Base-by-base conservation (phyloP, 2,329 filamentous ascomycete genomes). In the Cladobotryum protrusum region DNA sequence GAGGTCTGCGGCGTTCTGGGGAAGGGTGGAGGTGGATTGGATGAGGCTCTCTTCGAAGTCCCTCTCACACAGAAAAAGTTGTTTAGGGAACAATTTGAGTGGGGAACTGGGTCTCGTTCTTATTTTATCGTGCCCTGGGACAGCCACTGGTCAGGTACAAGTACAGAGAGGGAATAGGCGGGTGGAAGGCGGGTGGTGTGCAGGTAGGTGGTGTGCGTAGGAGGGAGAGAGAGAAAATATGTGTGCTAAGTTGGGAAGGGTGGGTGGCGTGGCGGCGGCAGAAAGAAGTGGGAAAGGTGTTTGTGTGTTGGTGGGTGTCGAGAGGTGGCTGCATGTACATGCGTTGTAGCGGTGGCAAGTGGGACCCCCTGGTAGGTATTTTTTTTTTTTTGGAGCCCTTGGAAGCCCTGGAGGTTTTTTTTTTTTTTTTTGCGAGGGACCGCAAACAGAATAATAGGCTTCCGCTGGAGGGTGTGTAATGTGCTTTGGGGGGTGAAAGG, bases 11-110 rank as follows among this genome's bases (percentile, higher is more conserved):
- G 51, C 52, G 62, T 64, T 64, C 66, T 60, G 60, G 56, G 54
- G 56, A 63, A 62, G 66, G 40, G 50, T 52, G 50, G 50, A 52
- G 50, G 50, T 49, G 41, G 42, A 45, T 45, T 66, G 65, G 64
- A 66, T 69, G 68, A 68, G 64, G 67, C 65, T 66, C 66, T 66
- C 56, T 66, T 63, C 56, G 66, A 44, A 43, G 43, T 49, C 51
- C 33, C 45, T 46, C 50, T 52, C 50, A 45, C 40, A 20, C 14
- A 50, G 32, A 52, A 36, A 50, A 49, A 50, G 51, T 19, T 72
- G 69, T 66, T 71, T 67, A 68, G 69, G 69, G 69, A 67, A 72
- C 68, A 67, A 66, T 68, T 68, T 64, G 65, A 67, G 71, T 73
- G 71, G 71, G 69, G 70, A 72, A 70, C 61, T 65, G 68, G 68